Base-by-base conservation (phyloP, 768 basidiomycete species). In the Pseudohyphozyma bogoriensis region DNA sequence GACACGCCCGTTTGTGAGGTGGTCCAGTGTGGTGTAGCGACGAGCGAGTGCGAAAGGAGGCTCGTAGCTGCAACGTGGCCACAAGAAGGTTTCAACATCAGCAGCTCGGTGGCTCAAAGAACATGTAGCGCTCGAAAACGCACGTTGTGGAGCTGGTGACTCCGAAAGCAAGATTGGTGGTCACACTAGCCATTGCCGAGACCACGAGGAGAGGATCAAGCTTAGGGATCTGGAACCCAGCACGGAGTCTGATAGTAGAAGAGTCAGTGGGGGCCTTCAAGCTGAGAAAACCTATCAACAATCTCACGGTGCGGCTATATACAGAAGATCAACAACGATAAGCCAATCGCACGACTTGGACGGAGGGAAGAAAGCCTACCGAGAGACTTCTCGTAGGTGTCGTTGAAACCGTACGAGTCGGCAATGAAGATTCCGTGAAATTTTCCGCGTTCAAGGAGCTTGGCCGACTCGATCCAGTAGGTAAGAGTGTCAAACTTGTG, bases 21-120 rank as follows among this genome's bases (percentile, higher is more conserved):
- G 56, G 35, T 57, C 56, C 22, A 57, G 56, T 5, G 56, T 57
- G 15, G 46, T 35, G 46, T 35, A 57, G 26, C 56, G 56, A 22
- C 56, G 42, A 5, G 56, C 56, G 44, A 57, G 46, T 9, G 56
- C 35, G 35, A n/a, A 57, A 16, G 56, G 45, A 15, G 45, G 22
- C 52, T 53, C 56, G 33, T 57, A 57, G n/a, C n/a, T n/a, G n/a
- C n/a, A n/a, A n/a, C n/a, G n/a, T n/a, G n/a, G n/a, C n/a, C n/a
- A n/a, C n/a, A n/a, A n/a, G n/a, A n/a, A n/a, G n/a, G n/a, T n/a
- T n/a, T n/a, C n/a, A n/a, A n/a, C n/a, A n/a, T n/a, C n/a, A n/a
- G n/a, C n/a, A n/a, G n/a, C n/a, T n/a, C n/a, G n/a, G n/a, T n/a
- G n/a, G n/a, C n/a, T n/a, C n/a, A n/a, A n/a, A n/a, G n/a, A n/a